Conservation (phyloP, 352 stramenopile genomes). For the Globisporangium splendens region DNA sequence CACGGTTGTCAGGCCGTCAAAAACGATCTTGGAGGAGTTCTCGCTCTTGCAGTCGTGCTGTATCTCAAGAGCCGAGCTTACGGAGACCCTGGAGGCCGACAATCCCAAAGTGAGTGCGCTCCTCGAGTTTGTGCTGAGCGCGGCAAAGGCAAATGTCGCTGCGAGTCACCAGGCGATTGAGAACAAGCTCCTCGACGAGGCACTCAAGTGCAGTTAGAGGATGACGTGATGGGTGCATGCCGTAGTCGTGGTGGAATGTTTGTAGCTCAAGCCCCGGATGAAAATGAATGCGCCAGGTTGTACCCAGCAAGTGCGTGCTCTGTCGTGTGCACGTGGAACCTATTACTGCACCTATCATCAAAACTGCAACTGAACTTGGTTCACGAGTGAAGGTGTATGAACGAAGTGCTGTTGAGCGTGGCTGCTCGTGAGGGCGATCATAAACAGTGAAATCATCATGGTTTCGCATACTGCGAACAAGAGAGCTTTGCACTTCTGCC, state of each 20-base stretch:
- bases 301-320: no score
- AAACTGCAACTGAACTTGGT: no score
- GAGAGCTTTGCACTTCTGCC: no score
- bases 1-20: constrained; percentile 38
- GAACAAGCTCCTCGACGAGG: constrained; percentile 2
- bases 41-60: constrained; percentile 51
- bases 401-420: no score
- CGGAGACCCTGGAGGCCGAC: constrained; percentile 4
- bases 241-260: neutral
- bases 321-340: no score
- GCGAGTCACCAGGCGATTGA: constrained; percentile 9
- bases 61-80: constrained; percentile 43
- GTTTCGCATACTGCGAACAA: no score
- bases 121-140: constrained; percentile 4
- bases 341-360: no score
- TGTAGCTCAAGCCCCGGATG: no score
- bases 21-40: constrained; percentile 24
- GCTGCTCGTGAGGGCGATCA: no score
- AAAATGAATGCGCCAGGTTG: no score
- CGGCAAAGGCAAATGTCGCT: neutral
- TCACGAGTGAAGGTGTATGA: no score
- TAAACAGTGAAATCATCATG: no score
- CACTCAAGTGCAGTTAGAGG: neutral
- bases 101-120: neutral
- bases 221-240: neutral